Percentiles rank a stretch among this genome's conserved stretches.
Evolutionary conservation across 768 basidiomycete species (phyloP).

Genomic region (Boletus tylopilopsis): DNA sequence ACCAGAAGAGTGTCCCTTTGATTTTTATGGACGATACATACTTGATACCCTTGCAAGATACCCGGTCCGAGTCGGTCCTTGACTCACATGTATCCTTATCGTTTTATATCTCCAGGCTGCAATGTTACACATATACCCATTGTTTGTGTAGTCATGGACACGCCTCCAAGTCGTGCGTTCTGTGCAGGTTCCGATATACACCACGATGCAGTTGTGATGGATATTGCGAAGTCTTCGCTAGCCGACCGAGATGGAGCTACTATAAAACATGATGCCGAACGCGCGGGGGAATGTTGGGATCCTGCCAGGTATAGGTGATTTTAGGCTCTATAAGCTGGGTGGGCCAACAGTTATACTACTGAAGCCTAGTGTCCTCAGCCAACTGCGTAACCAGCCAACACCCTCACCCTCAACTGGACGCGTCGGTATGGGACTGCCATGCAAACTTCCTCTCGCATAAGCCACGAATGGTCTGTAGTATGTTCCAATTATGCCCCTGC

Average conservation of each 20-base stretch:
- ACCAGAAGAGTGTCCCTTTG: conserved; percentile 6
- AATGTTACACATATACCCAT: background rate
- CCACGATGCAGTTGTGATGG: too few relatives aligned
- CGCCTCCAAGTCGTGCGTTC: too few relatives aligned
- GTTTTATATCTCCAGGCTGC: background rate
- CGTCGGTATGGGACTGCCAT: conserved; percentile 2
- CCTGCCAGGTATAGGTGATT: too few relatives aligned
- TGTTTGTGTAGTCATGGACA: background rate
- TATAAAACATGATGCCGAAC: too few relatives aligned
- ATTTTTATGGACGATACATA: background rate
- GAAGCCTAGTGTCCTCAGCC: conserved; percentile 28
- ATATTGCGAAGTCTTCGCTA: too few relatives aligned
- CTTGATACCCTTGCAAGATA: conserved; percentile 2
- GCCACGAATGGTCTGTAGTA: conserved; percentile 30
- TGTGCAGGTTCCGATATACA: too few relatives aligned
- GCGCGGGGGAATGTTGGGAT: too few relatives aligned
- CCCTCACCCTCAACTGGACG: conserved; percentile 27
- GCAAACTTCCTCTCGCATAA: conserved; percentile 20
- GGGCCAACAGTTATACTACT: conserved; percentile 27
- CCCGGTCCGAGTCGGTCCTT: background rate
- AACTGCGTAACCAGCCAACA: conserved; percentile 30
- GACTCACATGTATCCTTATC: background rate
- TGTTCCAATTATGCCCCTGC: conserved; percentile 29
- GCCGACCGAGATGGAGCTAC: too few relatives aligned
- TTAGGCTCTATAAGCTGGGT: conserved; percentile 19